Base-by-base conservation (phyloP, 345 rosid species). In the Aquilaria yunnanensis region DNA sequence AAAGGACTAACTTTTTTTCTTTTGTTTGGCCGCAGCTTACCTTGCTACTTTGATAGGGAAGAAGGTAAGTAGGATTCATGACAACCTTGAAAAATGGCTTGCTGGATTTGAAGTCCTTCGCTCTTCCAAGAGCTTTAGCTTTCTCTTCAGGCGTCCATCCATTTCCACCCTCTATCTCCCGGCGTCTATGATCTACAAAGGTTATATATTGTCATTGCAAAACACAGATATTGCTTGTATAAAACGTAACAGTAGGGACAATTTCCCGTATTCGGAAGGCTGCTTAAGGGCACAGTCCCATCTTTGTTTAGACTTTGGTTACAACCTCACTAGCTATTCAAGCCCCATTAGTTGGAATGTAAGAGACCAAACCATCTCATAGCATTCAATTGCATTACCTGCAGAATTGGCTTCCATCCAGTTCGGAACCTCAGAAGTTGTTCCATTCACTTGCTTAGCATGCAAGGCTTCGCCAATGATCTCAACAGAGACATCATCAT, bases 1-100 rank as follows among this genome's bases (percentile, higher is more conserved):
- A 37, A 37, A 37, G 5, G 43, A 37, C 7, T 1, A 4, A 5
- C 5, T 37, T 37, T 37, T 0, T 37, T 37, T 5, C 3, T 37
- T 37, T 5, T 5, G 43, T 37, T 37, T 37, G 8, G 43, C 54
- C 51, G 30, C 32, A 11, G 30, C 64, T 52, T 52, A 60, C 64
- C 70, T 57, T 3, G 14, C 14, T 3, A 0, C 46, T 13, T 5
- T 9, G 7, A 37, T 37, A 37, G 5, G 43, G 43, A 14, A 32
- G 2, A 31, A 58, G n/a, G 59, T 58, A 66, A 14, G 70, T 47
- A 48, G 59, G 66, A 10, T 54, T 56, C 74, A 71, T 65, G 50
- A 9, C 32, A 60, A 60, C 34, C 32, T 2, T 43, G 47, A 60
- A 71, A 51, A 60, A 60, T 31, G 74, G 65, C n/a, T 60, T 65